Evolutionary conservation across 2,329 filamentous ascomycete species (phyloP).

Genomic region (Didymosphaeria variabile): DNA sequence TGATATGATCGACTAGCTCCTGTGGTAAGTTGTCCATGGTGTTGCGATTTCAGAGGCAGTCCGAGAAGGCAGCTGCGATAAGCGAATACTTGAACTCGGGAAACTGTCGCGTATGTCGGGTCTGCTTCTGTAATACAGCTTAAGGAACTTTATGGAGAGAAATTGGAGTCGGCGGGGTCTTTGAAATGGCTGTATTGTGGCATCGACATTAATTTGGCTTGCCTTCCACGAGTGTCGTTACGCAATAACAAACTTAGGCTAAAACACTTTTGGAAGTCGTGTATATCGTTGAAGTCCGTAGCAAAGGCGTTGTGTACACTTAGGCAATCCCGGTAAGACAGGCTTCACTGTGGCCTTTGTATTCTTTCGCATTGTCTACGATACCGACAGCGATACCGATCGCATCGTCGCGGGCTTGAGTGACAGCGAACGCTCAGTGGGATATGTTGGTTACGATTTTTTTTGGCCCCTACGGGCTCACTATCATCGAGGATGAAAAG

Average conservation of each 20-base stretch:
- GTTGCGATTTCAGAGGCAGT: constrained; percentile 6
- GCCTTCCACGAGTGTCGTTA: too few relatives aligned
- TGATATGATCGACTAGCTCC: constrained; percentile 30
- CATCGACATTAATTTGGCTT: constrained; percentile 2
- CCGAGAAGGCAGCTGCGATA: constrained; percentile 5
- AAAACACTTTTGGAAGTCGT: too few relatives aligned
- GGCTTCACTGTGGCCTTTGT: too few relatives aligned
- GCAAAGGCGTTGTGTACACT: constrained; percentile 13
- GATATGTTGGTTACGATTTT: too few relatives aligned
- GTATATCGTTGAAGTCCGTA: too few relatives aligned
- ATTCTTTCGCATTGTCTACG: too few relatives aligned
- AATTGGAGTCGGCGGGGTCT: background rate
- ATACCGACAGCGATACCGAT: too few relatives aligned
- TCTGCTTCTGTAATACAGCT: background rate
- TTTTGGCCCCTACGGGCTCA: constrained; percentile 25
- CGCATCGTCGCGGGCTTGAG: too few relatives aligned
- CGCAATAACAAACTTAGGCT: too few relatives aligned
- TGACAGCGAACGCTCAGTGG: too few relatives aligned
- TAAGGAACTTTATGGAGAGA: background rate
- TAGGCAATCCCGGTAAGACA: constrained; percentile 7
- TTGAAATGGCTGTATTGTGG: constrained; percentile 3
- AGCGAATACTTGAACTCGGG: constrained; percentile 4
- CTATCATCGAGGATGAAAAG: constrained; percentile 26
- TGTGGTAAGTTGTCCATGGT: constrained; percentile 28
- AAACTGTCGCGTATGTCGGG: constrained; percentile 1